phyloP scores from a whole-genome alignment of 2,329 filamentous ascomycete species.

The Alternaria conjuncta region DNA sequence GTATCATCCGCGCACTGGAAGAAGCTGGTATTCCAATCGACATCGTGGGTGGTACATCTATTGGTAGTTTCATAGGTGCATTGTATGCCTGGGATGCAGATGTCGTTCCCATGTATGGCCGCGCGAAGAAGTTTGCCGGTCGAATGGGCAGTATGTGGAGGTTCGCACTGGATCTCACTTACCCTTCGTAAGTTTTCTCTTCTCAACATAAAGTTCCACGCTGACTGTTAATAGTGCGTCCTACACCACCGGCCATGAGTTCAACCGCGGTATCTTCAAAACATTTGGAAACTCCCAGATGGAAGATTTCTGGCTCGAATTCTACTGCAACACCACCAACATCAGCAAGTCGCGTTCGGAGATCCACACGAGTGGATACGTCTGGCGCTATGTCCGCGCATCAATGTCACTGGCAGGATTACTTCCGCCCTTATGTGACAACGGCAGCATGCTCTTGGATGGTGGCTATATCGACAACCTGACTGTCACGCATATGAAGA shows the following conservation, averaged over 20 bases:
- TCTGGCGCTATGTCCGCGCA: constrained; percentile 94
- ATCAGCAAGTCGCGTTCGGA: constrained; percentile 93
- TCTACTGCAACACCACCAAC: constrained; percentile 99
- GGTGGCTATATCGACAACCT: constrained; percentile 97
- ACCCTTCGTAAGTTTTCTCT: constrained; percentile 69
- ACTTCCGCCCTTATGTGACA: constrained; percentile 91
- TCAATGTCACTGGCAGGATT: constrained; percentile 96
- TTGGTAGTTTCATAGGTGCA: constrained; percentile 93
- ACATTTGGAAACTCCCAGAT: constrained; percentile 96
- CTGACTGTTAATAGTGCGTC: constrained; percentile 63
- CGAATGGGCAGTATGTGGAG: constrained; percentile 99
- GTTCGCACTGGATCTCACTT: constrained; percentile 95
- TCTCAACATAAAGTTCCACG: not conserved
- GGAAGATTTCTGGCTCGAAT: constrained; percentile 98
- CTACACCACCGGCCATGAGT: constrained; percentile 98
- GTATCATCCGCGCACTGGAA: constrained; percentile 92
- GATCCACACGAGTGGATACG: constrained; percentile 94
- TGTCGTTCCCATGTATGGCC: constrained; percentile 93
- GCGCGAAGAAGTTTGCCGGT: constrained; percentile 95
- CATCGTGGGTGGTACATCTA: constrained; percentile 93
- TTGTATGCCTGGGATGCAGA: constrained; percentile 96
- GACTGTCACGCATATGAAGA: constrained; percentile 97
- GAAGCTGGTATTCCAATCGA: constrained; percentile 97
- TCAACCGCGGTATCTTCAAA: constrained; percentile 99
- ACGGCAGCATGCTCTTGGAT: constrained; percentile 95